A percentile compares a stretch with the other conserved stretches of the same genome.
These are phyloP conservation scores for Phytophthora brassicae DNA, from an alignment of 352 stramenopile species.

Conservation along the genomic window DNA sequence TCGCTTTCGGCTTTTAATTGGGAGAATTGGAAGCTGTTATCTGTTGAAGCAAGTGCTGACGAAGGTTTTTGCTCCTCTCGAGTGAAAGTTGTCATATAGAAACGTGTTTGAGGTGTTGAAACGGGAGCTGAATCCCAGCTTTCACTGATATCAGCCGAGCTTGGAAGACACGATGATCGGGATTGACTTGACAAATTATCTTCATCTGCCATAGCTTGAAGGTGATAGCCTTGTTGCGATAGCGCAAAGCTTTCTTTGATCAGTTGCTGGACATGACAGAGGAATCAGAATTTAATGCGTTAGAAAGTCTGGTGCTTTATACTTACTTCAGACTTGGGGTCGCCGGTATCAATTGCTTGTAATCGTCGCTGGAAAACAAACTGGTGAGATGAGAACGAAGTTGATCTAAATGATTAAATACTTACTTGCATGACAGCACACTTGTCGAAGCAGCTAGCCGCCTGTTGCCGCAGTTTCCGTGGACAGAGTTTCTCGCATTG, in stretches of 20 bases:
- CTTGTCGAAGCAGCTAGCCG: conserved; percentile 37
- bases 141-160: conserved; percentile 8
- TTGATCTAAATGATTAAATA: too few relatives aligned
- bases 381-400: background rate
- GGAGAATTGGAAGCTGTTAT: conserved; percentile 26
- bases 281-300: background rate
- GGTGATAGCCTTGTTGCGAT: conserved; percentile 55
- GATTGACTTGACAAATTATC: conserved; percentile 10
- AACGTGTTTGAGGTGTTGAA: conserved; percentile 32
- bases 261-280: conserved; percentile 32
- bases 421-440: conserved; percentile 39
- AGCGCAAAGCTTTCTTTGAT: conserved; percentile 41
- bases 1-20: conserved; percentile 35
- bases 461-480: conserved; percentile 30
- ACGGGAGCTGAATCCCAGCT: conserved; percentile 1
- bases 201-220: conserved; percentile 45
- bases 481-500: conserved; percentile 31
- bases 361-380: conserved; percentile 20
- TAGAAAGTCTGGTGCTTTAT: background rate
- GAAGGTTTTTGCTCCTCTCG: conserved; percentile 22
- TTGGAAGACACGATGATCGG: conserved; percentile 22
- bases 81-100: conserved; percentile 40
- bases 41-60: conserved; percentile 4
- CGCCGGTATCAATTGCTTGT: conserved; percentile 15
- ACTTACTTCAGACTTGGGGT: conserved; percentile 23